Evolutionary conservation across 78 protist species (phyloP), one percentile per base, ranked within the genome.

Genomic region (Andalucia godoyi): DNA sequence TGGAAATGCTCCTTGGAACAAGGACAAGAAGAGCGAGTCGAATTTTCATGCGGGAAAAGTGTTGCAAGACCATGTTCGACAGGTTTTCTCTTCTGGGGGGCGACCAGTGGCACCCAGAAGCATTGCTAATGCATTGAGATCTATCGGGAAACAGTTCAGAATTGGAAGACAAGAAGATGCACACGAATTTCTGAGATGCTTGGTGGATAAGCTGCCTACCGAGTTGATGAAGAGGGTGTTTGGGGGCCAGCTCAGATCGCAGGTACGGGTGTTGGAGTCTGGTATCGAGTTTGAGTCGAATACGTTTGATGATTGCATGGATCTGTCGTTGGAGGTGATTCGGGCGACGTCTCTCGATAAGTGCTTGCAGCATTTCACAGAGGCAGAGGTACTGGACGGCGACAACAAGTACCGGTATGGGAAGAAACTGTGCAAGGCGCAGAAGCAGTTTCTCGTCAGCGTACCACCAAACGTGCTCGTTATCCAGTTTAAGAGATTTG

Each of bases 261-360:
- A 68, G 39, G 88, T 92, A 32, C 10, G 21, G 53, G 25, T 54
- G 58, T 13, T n/a, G 7, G 17, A 6, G 10, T 6, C 10, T 8
- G 33, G 8, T n/a, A 17, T 58, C 15, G 27, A 29, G 6, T 50
- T 37, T 60, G 64, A 61, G 17, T 85, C 92, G 34, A 66, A 86
- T 55, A 87, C 91, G 5, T 89, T 45, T 66, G 97, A 92, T 29
- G 81, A 87, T n/a, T 81, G 86, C 39, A 67, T 88, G 54, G 92
- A 79, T 21, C 66, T 90, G 29, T 21, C 72, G 38, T 57, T 85
- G n/a, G 80, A 76, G 23, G 27, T 92, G 34, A 30, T 27, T n/a
- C 45, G 62, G 13, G 66, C 59, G 2, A 0, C 0, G 45, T 50
- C 36, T 33, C 33, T 90, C 10, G 50, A 25, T 0, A 29, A 62